These are phyloP conservation scores for Podospora australis DNA, from an alignment of 495 filamentous ascomycete species.

Conservation along the genomic window DNA sequence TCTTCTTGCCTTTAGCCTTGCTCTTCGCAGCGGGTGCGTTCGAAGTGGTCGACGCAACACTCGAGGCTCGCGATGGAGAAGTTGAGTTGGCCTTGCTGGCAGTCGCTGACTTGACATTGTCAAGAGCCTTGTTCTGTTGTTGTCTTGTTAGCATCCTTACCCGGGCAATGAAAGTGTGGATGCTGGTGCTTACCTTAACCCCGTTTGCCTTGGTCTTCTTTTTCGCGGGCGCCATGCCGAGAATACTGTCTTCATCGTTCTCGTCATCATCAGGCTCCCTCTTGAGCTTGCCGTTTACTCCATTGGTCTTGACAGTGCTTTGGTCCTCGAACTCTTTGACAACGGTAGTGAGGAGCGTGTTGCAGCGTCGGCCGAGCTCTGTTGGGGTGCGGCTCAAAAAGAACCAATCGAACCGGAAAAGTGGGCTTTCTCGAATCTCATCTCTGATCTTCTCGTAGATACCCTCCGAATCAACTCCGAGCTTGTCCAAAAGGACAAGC, in stretches of 20 bases:
- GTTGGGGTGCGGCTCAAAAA: conserved; percentile 90
- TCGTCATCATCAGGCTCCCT: conserved; percentile 68
- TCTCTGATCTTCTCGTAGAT: conserved; percentile 83
- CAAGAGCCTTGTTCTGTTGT: conserved; percentile 56
- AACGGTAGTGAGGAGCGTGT: conserved; percentile 88
- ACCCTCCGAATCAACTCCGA: conserved; percentile 78
- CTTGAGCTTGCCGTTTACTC: conserved; percentile 64
- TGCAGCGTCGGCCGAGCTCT: conserved; percentile 87
- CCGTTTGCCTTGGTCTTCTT: conserved; percentile 82
- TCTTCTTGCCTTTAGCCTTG: conserved; percentile 53
- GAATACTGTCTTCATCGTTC: conserved; percentile 73
- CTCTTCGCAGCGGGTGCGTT: conserved; percentile 33
- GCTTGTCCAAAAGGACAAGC: conserved; percentile 84
- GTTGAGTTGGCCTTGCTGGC: conserved; percentile 51
- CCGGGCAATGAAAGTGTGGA: neutral
- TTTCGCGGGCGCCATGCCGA: conserved; percentile 70
- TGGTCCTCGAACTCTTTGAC: conserved; percentile 82
- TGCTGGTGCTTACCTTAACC: conserved; percentile 49
- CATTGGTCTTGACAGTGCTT: conserved; percentile 50
- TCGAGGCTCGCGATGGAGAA: conserved; percentile 49
- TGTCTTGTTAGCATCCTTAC: conserved; percentile 14
- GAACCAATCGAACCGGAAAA: conserved; percentile 99
- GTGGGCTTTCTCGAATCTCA: conserved; percentile 85
- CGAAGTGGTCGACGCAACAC: conserved; percentile 44
- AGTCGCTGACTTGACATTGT: conserved; percentile 51